A percentile compares a stretch with the other conserved stretches of the same genome.
These are phyloP conservation scores for Lachnellula cervina DNA, from an alignment of 2,329 filamentous ascomycete species.

Conservation along the genomic window DNA sequence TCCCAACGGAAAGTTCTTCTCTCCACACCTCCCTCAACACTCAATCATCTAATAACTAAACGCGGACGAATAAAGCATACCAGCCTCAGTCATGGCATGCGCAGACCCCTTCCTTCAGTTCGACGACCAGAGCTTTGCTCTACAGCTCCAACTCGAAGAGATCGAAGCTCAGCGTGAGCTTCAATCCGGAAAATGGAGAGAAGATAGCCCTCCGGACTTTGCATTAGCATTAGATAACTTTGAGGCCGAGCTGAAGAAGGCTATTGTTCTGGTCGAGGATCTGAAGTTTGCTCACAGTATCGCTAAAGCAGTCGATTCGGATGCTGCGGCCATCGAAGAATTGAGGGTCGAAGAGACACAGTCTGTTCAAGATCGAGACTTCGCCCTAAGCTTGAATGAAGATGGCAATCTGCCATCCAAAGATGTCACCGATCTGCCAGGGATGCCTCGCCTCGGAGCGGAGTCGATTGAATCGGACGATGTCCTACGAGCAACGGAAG, in stretches of 20 bases:
- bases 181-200: constrained; percentile 20
- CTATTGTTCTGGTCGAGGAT: constrained; percentile 16
- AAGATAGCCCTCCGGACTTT: constrained; percentile 20
- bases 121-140: constrained; percentile 23
- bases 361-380: constrained; percentile 10
- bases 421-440: constrained; percentile 6
- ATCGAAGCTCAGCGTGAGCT: constrained; percentile 19
- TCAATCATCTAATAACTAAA: not conserved
- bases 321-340: constrained; percentile 18
- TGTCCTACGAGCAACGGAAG: constrained; percentile 17
- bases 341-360: constrained; percentile 15
- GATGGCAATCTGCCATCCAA: constrained; percentile 11
- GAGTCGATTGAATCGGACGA: constrained; percentile 17
- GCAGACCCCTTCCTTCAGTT: constrained; percentile 15
- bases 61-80: not conserved
- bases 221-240: constrained; percentile 23
- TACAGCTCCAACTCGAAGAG: constrained; percentile 25
- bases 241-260: constrained; percentile 20
- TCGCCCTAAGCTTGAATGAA: constrained; percentile 16
- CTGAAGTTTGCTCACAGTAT: constrained; percentile 24
- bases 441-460: constrained; percentile 8
- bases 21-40: not conserved
- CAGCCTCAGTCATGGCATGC: constrained; percentile 3
- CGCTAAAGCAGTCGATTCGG: constrained; percentile 17
- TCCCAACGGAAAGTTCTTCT: no score